phyloP scores from a whole-genome alignment of 176 grass and related monocot genomes.

The Puya raimondii region DNA sequence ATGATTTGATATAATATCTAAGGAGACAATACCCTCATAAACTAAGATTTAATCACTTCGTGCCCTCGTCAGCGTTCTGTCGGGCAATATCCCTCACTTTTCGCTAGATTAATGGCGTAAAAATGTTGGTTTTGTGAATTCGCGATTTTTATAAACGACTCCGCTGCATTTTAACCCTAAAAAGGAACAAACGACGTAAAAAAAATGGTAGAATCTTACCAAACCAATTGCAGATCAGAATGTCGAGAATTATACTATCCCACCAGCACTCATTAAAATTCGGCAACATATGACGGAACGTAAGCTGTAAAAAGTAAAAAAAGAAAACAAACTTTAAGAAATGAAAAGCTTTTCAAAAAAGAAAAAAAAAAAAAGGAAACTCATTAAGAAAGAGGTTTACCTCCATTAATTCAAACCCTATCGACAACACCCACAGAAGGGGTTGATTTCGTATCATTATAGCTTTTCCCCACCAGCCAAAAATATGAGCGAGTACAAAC shows the following conservation, averaged over 20 bases:
- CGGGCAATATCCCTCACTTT: too few relatives aligned
- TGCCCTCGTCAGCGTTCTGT: too few relatives aligned
- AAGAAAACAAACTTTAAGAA: constrained; percentile 6
- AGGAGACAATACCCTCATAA: too few relatives aligned
- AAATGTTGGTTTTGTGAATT: too few relatives aligned
- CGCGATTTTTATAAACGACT: too few relatives aligned
- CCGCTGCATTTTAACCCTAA: too few relatives aligned
- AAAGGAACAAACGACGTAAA: not conserved
- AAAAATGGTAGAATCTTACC: constrained; percentile 48
- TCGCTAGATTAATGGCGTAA: too few relatives aligned
- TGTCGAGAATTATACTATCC: constrained; percentile 95
- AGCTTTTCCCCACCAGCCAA: constrained; percentile 99
- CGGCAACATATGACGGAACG: constrained; percentile 98
- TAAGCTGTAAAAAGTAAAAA: constrained; percentile 48
- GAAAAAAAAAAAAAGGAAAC: constrained; percentile 16
- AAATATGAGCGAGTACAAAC: constrained; percentile 94
- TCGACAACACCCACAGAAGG: constrained; percentile 94
- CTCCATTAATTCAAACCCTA: constrained; percentile 99
- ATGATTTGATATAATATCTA: too few relatives aligned
- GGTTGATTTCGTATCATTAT: constrained; percentile 99
- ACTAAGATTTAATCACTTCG: too few relatives aligned
- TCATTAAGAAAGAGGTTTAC: constrained; percentile 15
- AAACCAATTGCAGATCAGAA: constrained; percentile 99
- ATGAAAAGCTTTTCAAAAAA: constrained; percentile 11
- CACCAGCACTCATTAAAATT: constrained; percentile 99